Conservation (phyloP, 179 eudicot genomes). For the Carnegiea gigantea region DNA sequence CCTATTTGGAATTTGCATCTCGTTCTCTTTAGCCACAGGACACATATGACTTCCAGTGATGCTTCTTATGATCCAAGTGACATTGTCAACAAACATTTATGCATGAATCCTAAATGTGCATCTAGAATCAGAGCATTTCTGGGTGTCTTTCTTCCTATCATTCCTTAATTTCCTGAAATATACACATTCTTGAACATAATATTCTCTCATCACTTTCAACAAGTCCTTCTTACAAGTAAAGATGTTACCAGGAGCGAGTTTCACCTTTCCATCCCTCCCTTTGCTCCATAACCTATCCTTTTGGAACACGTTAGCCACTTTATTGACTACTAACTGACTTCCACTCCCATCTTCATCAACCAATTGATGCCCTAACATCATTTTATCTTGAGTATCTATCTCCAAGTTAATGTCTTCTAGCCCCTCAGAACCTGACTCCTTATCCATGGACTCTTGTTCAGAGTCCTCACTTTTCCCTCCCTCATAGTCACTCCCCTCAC, state of each 20-base stretch:
- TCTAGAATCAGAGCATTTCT: not conserved
- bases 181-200: not conserved
- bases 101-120: not conserved
- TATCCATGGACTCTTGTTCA: too few relatives aligned
- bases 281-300: too few relatives aligned
- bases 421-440: too few relatives aligned
- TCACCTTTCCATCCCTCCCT: too few relatives aligned
- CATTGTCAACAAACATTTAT: not conserved
- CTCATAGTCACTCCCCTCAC: too few relatives aligned
- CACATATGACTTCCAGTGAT: not conserved
- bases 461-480: too few relatives aligned
- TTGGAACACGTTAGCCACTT: too few relatives aligned
- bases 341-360: too few relatives aligned
- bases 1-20: not conserved
- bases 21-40: not conserved
- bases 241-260: not conserved
- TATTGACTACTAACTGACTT: too few relatives aligned
- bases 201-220: not conserved
- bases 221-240: not conserved
- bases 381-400: too few relatives aligned
- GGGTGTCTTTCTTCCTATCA: not conserved
- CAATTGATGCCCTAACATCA: too few relatives aligned
- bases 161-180: not conserved
- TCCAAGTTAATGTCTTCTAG: too few relatives aligned
- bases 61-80: not conserved